Evolutionary conservation across 345 rosid species (phyloP), one percentile per base, ranked within the genome.

Genomic region (Anastatica hierochuntica): DNA sequence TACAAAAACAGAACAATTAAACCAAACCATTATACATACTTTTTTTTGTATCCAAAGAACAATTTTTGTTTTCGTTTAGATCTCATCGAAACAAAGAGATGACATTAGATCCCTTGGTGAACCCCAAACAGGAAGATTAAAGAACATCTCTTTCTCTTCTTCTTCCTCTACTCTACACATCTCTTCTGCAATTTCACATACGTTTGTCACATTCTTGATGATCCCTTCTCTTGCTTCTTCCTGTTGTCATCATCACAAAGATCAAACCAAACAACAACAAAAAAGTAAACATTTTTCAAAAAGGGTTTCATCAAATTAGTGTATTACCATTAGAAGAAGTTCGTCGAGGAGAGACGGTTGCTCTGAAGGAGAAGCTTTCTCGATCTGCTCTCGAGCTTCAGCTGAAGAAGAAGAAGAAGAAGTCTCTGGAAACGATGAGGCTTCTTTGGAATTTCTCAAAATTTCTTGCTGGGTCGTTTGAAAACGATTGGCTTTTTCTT

Each of bases 41-140:
- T n/a, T n/a, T n/a, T n/a, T n/a, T n/a, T n/a, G n/a, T n/a, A n/a
- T n/a, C n/a, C n/a, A n/a, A n/a, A n/a, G n/a, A n/a, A n/a, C n/a
- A n/a, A n/a, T n/a, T n/a, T n/a, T n/a, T n/a, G n/a, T n/a, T n/a
- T n/a, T n/a, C n/a, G n/a, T n/a, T n/a, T n/a, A n/a, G n/a, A n/a
- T n/a, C n/a, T n/a, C n/a, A n/a, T n/a, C n/a, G n/a, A n/a, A n/a
- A n/a, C n/a, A 78, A 17, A 87, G 80, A 0, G 77, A 71, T 5
- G 73, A 72, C 87, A 84, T 74, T 24, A 87, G 79, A 43, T 77
- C 77, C 6, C 42, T 61, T 0, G 90, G 89, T 0, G 89, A 78
- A 30, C 67, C 74, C 96, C 94, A 87, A 40, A 87, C 52, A 3
- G 82, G 87, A 62, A 81, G 81, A 60, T 79, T 67, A 1, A 79